A percentile compares a stretch with the other conserved stretches of the same genome.
phyloP scores from a whole-genome alignment of 768 basidiomycete species.

The Leccinum subgranulosum region DNA sequence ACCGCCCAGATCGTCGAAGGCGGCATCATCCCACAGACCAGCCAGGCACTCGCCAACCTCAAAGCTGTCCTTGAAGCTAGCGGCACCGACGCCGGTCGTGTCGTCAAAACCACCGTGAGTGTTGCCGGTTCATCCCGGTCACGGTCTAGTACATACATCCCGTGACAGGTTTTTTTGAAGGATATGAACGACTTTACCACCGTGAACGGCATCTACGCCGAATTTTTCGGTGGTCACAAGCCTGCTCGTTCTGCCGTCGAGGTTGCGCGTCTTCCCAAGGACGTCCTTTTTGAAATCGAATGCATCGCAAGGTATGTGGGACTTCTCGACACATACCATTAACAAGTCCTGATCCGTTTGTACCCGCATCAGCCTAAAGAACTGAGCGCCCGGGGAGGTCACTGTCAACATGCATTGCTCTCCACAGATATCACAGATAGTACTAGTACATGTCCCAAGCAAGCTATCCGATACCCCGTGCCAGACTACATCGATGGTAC shows the following conservation, averaged over 20 bases:
- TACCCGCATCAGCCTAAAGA: conserved; percentile 16
- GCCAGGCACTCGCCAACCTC: conserved; percentile 85
- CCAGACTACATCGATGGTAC: not conserved
- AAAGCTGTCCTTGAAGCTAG: conserved; percentile 79
- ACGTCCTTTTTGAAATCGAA: conserved; percentile 92
- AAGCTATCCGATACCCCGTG: not conserved
- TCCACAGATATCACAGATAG: not conserved
- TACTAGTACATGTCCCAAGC: not conserved
- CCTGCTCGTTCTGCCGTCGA: conserved; percentile 93
- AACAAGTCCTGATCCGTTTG: not conserved
- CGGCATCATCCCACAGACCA: conserved; percentile 45
- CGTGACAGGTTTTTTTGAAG: conserved; percentile 80
- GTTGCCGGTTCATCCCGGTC: conserved; percentile 27
- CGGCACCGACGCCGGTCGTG: conserved; percentile 72
- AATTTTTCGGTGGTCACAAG: conserved; percentile 87
- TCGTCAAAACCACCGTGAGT: conserved; percentile 89
- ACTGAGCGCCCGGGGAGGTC: not conserved
- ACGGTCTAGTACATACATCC: not conserved
- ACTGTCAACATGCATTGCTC: not conserved
- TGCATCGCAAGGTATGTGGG: conserved; percentile 68
- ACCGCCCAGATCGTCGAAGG: conserved; percentile 45
- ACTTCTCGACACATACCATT: not conserved
- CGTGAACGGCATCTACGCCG: conserved; percentile 79
- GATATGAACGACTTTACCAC: conserved; percentile 85
- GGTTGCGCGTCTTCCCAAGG: conserved; percentile 83